Evolutionary conservation across 176 grass and related monocot species (phyloP), one percentile per base, ranked within the genome.

Genomic region (Lolium perenne): DNA sequence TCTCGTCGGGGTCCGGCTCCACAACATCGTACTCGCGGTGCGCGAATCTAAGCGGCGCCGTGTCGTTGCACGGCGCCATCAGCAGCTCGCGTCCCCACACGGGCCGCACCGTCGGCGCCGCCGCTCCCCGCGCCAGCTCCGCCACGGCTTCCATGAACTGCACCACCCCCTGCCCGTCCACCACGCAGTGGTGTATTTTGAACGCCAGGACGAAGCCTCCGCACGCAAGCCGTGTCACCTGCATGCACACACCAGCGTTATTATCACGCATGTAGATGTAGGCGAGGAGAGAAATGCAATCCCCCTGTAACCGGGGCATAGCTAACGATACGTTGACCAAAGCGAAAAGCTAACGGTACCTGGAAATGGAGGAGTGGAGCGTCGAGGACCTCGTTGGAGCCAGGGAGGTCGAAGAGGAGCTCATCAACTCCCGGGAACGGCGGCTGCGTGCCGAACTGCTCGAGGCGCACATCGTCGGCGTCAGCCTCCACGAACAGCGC

Each of bases 401-500:
- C 89, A 15, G 92, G 90, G 35, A 88, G 84, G 55, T 94, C 90
- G 59, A 86, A 94, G 50, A 97, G 61, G 60, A 97, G 86, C 77
- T 97, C 90, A 8, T 90, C 88, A 18, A 91, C 53, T 72, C 88
- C 87, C 6, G 93, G 93, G 85, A 95, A 90, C 2, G 91, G 94
- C 64, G 94, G 94, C 7, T 80, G 77, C 14, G 89, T 81, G 0
- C 92, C 92, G 49, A 97, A 97, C 20, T 95, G 86, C 0, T 95
- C 87, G 47, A 97, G 85, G 0, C 85, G 41, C n/a, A 97, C 91
- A 43, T 43, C 41, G 3, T 97, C 89, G 5, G 91, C 85, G 10
- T 95, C 92, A 12, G 93, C 95, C 79, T 95, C 95, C 10, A 82
- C 73, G 91, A 97, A 97, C 73, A 92, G 59, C 5, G 95, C 79